Base-by-base conservation (phyloP, 2,329 filamentous ascomycete species). In the Zasmidium angulare region DNA sequence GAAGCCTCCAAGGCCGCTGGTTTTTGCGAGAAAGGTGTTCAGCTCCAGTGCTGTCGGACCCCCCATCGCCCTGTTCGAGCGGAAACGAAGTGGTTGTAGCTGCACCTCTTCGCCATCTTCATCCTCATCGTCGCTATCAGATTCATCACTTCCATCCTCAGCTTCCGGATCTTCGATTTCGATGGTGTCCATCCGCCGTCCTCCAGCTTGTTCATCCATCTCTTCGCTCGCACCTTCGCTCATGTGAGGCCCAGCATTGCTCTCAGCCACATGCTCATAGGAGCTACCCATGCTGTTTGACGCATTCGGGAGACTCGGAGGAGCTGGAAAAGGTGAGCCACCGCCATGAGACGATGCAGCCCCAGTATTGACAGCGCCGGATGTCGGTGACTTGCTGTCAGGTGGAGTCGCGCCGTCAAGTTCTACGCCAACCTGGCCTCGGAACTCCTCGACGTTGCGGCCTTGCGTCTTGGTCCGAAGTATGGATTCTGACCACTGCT, bases 401-500 rank as follows among this genome's bases (percentile, higher is more conserved):
- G 12, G n/a, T 43, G 9, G 36, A 43, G n/a, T n/a, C n/a, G n/a
- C n/a, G n/a, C n/a, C 36, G 12, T 43, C 36, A 17, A 17, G 3
- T 7, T 43, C 49, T 19, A 2, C 49, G 22, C 23, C 53, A n/a
- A 55, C 19, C 23, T 48, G 53, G 31, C 43, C 53, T 2, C 2
- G 46, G 53, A 36, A 55, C 11, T 17, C 29, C 17, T 17, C 48
- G 6, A 68, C 66, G 23, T 66, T 66, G 19, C 53, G 59, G n/a
- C 64, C 63, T 1, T 50, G 22, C 17, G 46, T 21, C 46, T 65
- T 69, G 48, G 52, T 50, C 17, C 53, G 58, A 31, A 78, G 47
- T 56, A 74, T 61, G n/a, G 56, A 64, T 31, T 73, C 71, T 43
- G 68, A 68, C 79, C 79, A 83, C 26, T 52, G 66, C 7, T 62